phyloP scores from a whole-genome alignment of 768 basidiomycete species.

The Leccinum rimulosum region DNA sequence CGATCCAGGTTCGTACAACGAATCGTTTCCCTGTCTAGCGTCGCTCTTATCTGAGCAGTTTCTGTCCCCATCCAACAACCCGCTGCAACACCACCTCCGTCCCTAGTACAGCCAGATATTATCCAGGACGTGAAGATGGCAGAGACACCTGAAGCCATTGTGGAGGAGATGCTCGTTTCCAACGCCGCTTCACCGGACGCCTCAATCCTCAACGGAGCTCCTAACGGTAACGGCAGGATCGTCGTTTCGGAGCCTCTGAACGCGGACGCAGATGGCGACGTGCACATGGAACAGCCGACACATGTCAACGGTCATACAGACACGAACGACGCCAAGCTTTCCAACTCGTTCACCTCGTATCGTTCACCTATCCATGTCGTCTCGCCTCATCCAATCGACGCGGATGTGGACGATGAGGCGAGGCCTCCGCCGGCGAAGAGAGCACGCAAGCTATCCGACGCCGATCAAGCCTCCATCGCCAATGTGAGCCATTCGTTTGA shows the following conservation, averaged over 20 bases:
- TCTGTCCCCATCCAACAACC: constrained; percentile 45
- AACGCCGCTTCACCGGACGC: constrained; percentile 12
- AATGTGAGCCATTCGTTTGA: constrained; percentile 61
- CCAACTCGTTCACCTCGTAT: constrained; percentile 32
- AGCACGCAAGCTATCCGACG: constrained; percentile 71
- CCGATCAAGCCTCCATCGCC: constrained; percentile 67
- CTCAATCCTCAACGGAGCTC: constrained; percentile 2
- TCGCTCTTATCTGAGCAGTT: constrained; percentile 35
- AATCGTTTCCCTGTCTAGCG: constrained; percentile 19
- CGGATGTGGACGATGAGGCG: constrained; percentile 44
- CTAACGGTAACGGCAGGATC: constrained; percentile 28
- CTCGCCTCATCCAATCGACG: constrained; percentile 28
- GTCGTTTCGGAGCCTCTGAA: constrained; percentile 31
- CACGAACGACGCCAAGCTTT: constrained; percentile 1
- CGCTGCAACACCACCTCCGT: constrained; percentile 45
- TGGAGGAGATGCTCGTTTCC: constrained; percentile 16
- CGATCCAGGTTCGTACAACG: constrained; percentile 48
- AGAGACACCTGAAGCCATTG: constrained; percentile 24
- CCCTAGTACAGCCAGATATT: constrained; percentile 43
- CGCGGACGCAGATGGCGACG: constrained; percentile 30
- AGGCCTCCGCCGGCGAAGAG: constrained; percentile 82
- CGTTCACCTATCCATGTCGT: constrained; percentile 33
- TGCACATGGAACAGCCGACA: constrained; percentile 27
- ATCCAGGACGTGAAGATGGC: constrained; percentile 58
- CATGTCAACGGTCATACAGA: constrained; percentile 28